A percentile compares a stretch with the other conserved stretches of the same genome.
Evolutionary conservation across 768 basidiomycete species (phyloP).

Genomic region (Rhizopogon vulgaris): DNA sequence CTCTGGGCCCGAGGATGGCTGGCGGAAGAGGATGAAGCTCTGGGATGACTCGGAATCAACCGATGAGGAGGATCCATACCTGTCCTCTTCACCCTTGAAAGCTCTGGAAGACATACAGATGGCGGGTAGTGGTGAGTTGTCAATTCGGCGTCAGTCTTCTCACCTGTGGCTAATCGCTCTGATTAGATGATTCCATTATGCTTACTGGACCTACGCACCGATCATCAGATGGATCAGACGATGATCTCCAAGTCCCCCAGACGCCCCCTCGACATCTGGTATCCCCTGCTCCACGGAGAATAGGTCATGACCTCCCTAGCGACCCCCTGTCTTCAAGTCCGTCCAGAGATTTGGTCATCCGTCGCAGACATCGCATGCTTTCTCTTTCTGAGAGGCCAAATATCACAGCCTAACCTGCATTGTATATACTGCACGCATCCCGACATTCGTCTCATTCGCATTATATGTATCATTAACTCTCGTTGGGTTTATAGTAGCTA

Average conservation of each 20-base stretch:
- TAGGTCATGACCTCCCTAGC: conserved; percentile 34
- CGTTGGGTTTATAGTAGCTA: conserved; percentile 1
- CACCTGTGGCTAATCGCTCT: background rate
- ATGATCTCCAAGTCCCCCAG: conserved; percentile 57
- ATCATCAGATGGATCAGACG: conserved; percentile 44
- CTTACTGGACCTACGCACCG: conserved; percentile 7
- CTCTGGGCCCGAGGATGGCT: background rate
- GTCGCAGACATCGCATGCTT: conserved; percentile 32
- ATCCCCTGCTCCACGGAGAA: conserved; percentile 49
- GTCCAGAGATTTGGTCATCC: conserved; percentile 35
- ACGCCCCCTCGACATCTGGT: conserved; percentile 66
- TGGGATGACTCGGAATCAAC: conserved; percentile 13
- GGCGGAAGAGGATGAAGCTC: conserved; percentile 20
- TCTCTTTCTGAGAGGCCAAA: conserved; percentile 11
- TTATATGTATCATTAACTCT: conserved; percentile 4
- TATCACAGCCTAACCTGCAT: background rate
- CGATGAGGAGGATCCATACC: background rate
- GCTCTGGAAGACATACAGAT: conserved; percentile 23
- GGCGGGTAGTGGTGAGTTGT: conserved; percentile 28
- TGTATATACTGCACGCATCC: background rate
- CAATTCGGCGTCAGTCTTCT: background rate
- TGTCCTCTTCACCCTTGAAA: conserved; percentile 10
- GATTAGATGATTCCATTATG: conserved; percentile 46
- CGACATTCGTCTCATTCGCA: background rate
- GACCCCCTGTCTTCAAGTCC: conserved; percentile 48